phyloP scores from a whole-genome alignment of 2,329 filamentous ascomycete species.

The Trichoderma hamatum region DNA sequence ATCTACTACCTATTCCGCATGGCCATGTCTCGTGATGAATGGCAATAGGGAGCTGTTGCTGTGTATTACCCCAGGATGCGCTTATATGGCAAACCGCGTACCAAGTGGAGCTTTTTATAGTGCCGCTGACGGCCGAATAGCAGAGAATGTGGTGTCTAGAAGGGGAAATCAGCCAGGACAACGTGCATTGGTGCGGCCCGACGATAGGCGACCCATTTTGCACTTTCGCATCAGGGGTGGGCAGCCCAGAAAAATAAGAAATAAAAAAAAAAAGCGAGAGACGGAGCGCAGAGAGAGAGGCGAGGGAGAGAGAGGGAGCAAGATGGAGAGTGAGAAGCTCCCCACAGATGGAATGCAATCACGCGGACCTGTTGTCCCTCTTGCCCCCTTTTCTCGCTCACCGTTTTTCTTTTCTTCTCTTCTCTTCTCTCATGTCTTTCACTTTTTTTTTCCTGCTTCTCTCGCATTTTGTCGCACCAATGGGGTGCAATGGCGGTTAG shows the following conservation, averaged over 20 bases:
- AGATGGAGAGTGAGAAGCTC: neutral
- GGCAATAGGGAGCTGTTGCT: neutral
- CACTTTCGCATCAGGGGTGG: conserved; percentile 10
- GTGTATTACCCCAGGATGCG: conserved; percentile 16
- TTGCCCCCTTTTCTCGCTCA: neutral
- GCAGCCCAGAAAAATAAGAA: neutral
- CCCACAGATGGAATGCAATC: neutral
- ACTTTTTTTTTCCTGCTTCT: neutral
- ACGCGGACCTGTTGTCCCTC: neutral
- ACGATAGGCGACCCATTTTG: conserved; percentile 23
- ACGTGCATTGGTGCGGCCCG: conserved; percentile 28
- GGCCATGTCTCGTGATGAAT: too few species aligned
- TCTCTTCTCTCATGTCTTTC: too few species aligned
- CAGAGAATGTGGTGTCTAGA: conserved; percentile 26
- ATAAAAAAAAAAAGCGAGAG: neutral
- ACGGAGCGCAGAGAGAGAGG: neutral
- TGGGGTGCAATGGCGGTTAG: neutral
- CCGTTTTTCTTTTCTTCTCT: neutral
- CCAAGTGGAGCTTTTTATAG: conserved; percentile 25
- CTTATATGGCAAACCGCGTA: neutral
- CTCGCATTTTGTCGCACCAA: neutral
- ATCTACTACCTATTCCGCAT: neutral
- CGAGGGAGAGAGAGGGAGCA: neutral
- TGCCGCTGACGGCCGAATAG: conserved; percentile 25
- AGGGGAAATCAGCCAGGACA: conserved; percentile 27